phyloP scores from a whole-genome alignment of 2,329 filamentous ascomycete genomes.

The Aspergillus tubingensis region DNA sequence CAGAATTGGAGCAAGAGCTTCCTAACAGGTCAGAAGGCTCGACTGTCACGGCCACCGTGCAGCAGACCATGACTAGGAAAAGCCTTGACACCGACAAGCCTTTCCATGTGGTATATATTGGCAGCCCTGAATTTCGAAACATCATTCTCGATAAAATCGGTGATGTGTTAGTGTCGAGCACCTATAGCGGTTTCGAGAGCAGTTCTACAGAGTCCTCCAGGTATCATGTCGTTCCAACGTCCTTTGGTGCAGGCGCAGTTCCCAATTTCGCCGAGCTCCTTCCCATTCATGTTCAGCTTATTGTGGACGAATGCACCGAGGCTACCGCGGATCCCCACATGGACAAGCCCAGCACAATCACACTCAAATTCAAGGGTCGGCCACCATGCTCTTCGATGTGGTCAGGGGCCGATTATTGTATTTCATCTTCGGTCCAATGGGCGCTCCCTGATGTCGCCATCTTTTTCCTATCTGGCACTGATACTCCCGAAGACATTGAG shows the following conservation, averaged over 20 bases:
- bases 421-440: constrained; percentile 46
- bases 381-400: constrained; percentile 41
- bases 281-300: constrained; percentile 49
- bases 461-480: constrained; percentile 44
- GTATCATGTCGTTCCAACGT: constrained; percentile 52
- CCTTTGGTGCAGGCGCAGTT: constrained; percentile 47
- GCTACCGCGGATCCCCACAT: constrained; percentile 31
- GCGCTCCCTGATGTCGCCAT: constrained; percentile 49
- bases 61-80: constrained; percentile 47
- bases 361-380: constrained; percentile 43
- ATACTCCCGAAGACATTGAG: constrained; percentile 29
- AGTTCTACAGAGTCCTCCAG: constrained; percentile 45
- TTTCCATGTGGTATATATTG: constrained; percentile 48
- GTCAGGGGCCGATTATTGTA: constrained; percentile 39
- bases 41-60: constrained; percentile 43
- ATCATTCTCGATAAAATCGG: constrained; percentile 51
- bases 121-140: constrained; percentile 41
- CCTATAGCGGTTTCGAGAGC: constrained; percentile 32
- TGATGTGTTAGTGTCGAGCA: constrained; percentile 48
- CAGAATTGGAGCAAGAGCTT: constrained; percentile 31
- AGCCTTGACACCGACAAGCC: constrained; percentile 44
- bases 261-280: constrained; percentile 53
- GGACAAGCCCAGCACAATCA: constrained; percentile 35
- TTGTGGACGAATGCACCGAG: constrained; percentile 49
- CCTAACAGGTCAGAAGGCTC: constrained; percentile 31